Conservation (phyloP, 306 rosid genomes). For the Fagus crenata region DNA sequence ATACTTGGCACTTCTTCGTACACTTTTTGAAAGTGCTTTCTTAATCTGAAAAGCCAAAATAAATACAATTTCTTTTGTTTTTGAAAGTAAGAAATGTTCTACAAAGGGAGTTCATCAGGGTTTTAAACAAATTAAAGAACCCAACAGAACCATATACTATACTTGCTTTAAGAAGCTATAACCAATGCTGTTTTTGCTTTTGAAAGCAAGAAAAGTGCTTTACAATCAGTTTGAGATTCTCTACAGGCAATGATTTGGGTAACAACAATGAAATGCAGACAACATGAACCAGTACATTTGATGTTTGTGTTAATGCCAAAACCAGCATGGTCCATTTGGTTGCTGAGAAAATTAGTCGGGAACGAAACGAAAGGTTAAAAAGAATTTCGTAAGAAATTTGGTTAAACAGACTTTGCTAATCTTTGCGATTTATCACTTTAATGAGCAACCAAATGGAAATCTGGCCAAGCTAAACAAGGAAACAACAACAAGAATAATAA, state of each 20-base stretch:
- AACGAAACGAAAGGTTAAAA: neutral
- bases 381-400: neutral
- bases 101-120: neutral
- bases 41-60: neutral
- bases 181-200: neutral
- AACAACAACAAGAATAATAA: neutral
- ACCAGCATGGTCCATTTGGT: neutral
- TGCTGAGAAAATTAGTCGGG: neutral
- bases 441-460: neutral
- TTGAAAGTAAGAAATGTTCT: neutral
- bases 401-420: neutral
- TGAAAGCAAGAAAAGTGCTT: neutral
- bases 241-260: neutral
- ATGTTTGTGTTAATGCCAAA: constrained; percentile 21
- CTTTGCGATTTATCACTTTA: neutral
- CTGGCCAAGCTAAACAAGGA: neutral
- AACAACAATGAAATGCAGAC: neutral
- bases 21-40: neutral
- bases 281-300: neutral
- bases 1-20: neutral
- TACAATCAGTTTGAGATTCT: neutral
- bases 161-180: neutral
- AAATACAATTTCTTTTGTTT: neutral
- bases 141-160: neutral
- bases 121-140: neutral